Base-by-base conservation (phyloP, 345 rosid genomes). In the Euphorbia pulcherrima region DNA sequence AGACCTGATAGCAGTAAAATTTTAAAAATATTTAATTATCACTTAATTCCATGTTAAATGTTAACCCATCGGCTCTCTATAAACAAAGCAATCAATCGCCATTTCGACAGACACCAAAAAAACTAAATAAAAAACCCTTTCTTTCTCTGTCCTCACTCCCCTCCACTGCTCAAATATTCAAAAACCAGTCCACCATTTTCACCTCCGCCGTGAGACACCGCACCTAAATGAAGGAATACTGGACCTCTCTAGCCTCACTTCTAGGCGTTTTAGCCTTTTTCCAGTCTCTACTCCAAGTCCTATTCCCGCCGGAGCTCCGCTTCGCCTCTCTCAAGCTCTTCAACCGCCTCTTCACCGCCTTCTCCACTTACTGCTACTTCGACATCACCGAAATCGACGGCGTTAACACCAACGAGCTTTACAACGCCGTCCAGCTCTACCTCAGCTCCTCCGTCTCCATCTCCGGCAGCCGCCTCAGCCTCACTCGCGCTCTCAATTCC, bases 361-460 rank as follows among this genome's bases (percentile, higher is more conserved):
- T 88, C 79, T 86, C 88, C 37, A 27, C 88, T 29, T 83, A 83
- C 70, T 89, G 92, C 63, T 90, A 89, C 88, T 94, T 85, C 67
- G 99, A 94, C 79, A 91, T 91, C 65, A 91, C 97, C 0, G 97
- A 94, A 74, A 89, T 89, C 62, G 96, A 94, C 73, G 99, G 97
- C 51, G 96, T 94, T 17, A 94, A 94, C 87, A 90, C 99, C 76
- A 90, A 94, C 88, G 96, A 94, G 61, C 99, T 94, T 72, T 94
- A 94, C 83, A 83, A 83, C 92, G 99, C 99, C n/a, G 95, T 89
- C 70, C 99, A 94, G 82, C 92, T 94, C 39, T 94, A 94, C 81
- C 73, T 94, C 0, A 86, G 95, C 85, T 84, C 91, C 44, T 85
- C 86, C 23, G 84, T 84, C 27, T 89, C 94, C 46, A 69, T 83